Evolutionary conservation across 208 protist species (phyloP).

Genomic region (Naegleria lovaniensis): DNA sequence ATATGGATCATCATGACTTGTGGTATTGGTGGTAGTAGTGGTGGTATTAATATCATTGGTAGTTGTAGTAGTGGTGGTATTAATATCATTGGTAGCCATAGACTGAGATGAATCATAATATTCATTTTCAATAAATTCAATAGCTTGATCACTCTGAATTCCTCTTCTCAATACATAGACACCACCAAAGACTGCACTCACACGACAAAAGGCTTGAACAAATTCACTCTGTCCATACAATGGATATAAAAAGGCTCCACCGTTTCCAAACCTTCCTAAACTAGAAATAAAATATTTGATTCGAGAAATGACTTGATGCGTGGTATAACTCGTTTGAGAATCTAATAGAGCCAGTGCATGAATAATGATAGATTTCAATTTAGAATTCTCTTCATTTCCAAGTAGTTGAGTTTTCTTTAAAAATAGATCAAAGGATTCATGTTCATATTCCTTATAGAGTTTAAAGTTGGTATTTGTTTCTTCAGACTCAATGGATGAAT

Average conservation of each 20-base stretch:
- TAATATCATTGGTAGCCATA: too few relatives aligned
- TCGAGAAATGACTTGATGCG: constrained; percentile 1
- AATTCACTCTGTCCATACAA: constrained; percentile 71
- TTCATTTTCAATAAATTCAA: background rate
- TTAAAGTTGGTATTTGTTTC: background rate
- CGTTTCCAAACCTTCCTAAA: constrained; percentile 60
- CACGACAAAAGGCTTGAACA: constrained; percentile 70
- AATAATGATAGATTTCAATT: constrained; percentile 28
- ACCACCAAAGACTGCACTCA: constrained; percentile 69
- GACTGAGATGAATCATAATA: background rate
- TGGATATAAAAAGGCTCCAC: constrained; percentile 59
- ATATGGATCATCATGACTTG: too few relatives aligned
- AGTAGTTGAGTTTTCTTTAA: constrained; percentile 24
- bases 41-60: too few relatives aligned
- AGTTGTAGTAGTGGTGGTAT: too few relatives aligned
- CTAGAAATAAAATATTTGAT: constrained; percentile 61
- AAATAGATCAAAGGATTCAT: background rate
- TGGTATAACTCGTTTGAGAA: background rate
- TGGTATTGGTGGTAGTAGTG: too few relatives aligned
- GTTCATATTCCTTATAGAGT: background rate
- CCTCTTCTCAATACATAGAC: constrained; percentile 64
- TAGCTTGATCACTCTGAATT: background rate
- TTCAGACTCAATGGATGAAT: background rate
- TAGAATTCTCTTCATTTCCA: background rate
- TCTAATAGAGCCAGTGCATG: constrained; percentile 36